These are phyloP conservation scores for Amaranthus cruentus DNA, from an alignment of 148 eudicot species.

Conservation along the genomic window DNA sequence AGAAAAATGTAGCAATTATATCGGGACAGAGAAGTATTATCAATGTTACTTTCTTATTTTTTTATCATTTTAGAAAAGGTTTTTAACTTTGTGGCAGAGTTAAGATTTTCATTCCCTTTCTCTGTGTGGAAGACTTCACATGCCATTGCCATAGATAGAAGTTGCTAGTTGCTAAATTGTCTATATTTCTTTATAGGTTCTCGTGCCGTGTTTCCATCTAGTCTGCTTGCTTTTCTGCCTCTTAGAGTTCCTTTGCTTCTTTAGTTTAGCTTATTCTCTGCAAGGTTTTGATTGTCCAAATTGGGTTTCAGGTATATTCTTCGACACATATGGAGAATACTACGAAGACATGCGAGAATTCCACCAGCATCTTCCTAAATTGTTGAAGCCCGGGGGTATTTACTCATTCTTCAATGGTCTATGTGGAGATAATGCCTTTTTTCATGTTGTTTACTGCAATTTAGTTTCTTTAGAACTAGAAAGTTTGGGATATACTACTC, in stretches of 20 bases:
- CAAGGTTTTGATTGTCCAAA: no score
- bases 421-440: slow-evolving; percentile 87
- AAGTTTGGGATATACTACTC: slow-evolving; percentile 67
- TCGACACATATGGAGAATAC: slow-evolving; percentile 86
- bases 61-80: neutral
- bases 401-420: slow-evolving; percentile 97
- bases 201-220: neutral
- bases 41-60: neutral
- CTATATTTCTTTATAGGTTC: neutral
- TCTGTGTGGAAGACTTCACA: neutral
- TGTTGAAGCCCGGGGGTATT: slow-evolving; percentile 71
- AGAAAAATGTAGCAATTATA: no score
- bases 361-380: slow-evolving; percentile 74
- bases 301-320: slow-evolving; percentile 58
- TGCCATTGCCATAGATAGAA: neutral
- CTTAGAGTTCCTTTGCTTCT: neutral
- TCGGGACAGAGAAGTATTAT: no score
- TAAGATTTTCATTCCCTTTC: no score
- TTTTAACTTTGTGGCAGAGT: neutral
- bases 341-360: slow-evolving; percentile 85
- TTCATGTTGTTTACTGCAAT: slow-evolving; percentile 88
- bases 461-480: slow-evolving; percentile 78
- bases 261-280: neutral
- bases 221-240: neutral
- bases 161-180: neutral